phyloP scores from a whole-genome alignment of 345 rosid genomes.

The Populus simonii region DNA sequence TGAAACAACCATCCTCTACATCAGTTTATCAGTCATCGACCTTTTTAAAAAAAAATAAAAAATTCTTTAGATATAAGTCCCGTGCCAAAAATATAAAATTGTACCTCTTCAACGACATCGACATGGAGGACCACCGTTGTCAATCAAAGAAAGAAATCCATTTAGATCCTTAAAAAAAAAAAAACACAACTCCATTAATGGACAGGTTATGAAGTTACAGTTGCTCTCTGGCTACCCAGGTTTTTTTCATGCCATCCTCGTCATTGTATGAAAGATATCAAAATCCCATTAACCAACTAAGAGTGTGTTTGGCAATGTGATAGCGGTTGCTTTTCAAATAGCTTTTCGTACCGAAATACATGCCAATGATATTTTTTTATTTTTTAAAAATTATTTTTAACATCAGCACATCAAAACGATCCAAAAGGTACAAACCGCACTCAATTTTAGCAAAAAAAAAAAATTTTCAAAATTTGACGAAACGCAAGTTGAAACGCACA shows the following conservation, averaged over 20 bases:
- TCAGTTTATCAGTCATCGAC: neutral
- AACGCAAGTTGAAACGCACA: no score
- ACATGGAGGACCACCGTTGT: neutral
- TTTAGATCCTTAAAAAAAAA: neutral
- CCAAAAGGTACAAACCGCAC: no score
- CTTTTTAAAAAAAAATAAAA: neutral
- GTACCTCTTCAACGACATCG: no score
- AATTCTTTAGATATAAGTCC: neutral
- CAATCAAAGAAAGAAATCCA: neutral
- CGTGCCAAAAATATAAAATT: neutral
- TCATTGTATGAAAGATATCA: neutral
- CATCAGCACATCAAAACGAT: no score
- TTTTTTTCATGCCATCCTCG: neutral
- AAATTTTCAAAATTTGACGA: no score
- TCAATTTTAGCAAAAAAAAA: no score
- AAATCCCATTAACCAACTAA: neutral
- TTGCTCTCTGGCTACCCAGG: neutral
- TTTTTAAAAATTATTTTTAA: no score
- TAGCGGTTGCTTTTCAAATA: no score
- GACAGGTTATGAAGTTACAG: neutral
- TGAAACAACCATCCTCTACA: neutral
- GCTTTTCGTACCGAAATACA: no score
- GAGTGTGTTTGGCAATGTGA: no score
- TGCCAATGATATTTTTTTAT: no score
- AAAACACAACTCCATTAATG: neutral